Percentiles rank a stretch among this genome's conserved stretches.
phyloP scores from a whole-genome alignment of 2,329 filamentous ascomycete genomes.

The Colletotrichum godetiae region DNA sequence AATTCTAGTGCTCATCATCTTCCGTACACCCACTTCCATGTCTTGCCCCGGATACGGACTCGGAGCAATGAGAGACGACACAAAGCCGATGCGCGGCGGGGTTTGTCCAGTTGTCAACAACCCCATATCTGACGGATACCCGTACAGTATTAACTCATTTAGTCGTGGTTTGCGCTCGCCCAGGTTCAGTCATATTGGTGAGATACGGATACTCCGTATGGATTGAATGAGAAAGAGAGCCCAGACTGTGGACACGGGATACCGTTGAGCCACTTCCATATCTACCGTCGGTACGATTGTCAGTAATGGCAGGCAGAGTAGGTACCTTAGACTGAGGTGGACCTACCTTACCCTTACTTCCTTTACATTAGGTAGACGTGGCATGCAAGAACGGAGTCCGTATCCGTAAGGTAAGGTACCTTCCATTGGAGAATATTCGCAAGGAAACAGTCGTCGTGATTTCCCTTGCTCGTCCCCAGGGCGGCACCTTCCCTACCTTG shows the following conservation, averaged over 20 bases:
- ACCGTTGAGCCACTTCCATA: neutral
- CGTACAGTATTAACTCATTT: neutral
- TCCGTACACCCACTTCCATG: neutral
- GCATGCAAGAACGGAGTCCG: neutral
- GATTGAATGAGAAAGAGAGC: neutral
- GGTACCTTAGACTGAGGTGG: too few species aligned
- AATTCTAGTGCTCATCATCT: neutral
- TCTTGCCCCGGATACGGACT: slow-evolving; percentile 6
- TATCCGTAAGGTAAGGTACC: neutral
- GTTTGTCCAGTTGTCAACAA: neutral
- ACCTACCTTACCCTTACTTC: too few species aligned
- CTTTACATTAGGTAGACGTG: too few species aligned
- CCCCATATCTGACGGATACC: neutral
- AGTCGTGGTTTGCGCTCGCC: neutral
- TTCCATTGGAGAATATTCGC: neutral
- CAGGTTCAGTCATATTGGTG: neutral
- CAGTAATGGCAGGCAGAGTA: too few species aligned
- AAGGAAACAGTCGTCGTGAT: neutral
- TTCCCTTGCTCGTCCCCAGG: neutral
- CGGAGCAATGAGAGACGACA: slow-evolving; percentile 1
- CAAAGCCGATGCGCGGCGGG: slow-evolving; percentile 1
- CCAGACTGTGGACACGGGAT: neutral
- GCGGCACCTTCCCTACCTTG: neutral
- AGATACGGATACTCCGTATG: neutral
- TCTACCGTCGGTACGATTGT: neutral